Evolutionary conservation across 2,329 filamentous ascomycete species (phyloP).

Genomic region (Kalaharituber pfeilii): DNA sequence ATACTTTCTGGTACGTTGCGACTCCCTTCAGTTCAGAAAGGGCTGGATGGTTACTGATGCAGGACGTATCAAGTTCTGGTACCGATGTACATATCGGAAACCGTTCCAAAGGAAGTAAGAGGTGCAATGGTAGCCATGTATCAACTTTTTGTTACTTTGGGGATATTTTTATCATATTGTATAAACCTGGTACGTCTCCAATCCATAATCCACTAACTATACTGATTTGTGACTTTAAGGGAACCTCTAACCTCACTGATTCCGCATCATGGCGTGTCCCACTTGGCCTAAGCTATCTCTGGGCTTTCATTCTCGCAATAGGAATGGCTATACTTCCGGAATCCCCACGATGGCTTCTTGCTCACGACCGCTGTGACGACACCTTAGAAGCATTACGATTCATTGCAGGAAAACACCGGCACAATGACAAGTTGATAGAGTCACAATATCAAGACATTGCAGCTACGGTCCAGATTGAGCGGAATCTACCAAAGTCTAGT

Average conservation of each 20-base stretch:
- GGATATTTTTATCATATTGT: constrained; percentile 43
- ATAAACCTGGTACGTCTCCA: constrained; percentile 32
- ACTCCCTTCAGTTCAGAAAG: not conserved
- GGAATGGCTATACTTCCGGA: constrained; percentile 40
- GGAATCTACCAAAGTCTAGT: constrained; percentile 32
- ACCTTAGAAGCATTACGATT: constrained; percentile 17
- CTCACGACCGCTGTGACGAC: constrained; percentile 17
- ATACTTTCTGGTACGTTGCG: constrained; percentile 33
- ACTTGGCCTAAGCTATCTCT: constrained; percentile 38
- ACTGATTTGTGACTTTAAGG: not conserved
- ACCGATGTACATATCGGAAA: constrained; percentile 53
- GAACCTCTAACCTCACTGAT: constrained; percentile 25
- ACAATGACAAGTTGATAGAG: constrained; percentile 16
- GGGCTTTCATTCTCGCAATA: constrained; percentile 36
- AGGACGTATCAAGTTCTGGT: constrained; percentile 38
- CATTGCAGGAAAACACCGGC: constrained; percentile 19
- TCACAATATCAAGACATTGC: constrained; percentile 36
- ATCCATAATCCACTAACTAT: constrained; percentile 9
- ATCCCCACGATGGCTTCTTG: constrained; percentile 32
- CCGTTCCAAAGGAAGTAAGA: constrained; percentile 45
- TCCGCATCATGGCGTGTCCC: constrained; percentile 46
- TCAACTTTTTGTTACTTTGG: constrained; percentile 52
- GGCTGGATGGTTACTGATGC: not conserved
- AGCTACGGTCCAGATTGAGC: constrained; percentile 36
- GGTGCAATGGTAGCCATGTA: constrained; percentile 47